phyloP scores from a whole-genome alignment of 176 grass and related monocot genomes.

The Carex pumila region DNA sequence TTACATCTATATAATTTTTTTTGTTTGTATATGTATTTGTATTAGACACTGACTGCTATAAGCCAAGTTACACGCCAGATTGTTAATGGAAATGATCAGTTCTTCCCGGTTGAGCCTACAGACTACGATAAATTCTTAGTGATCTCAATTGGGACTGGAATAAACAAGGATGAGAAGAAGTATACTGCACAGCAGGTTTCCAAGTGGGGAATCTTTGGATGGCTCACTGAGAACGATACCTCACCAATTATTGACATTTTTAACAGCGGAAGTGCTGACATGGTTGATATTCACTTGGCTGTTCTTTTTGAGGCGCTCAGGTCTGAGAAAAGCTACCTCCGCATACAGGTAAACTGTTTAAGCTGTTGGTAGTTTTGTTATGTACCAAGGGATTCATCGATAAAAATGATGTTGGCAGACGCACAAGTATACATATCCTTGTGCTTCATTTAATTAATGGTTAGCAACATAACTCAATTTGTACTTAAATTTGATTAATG shows the following conservation, averaged over 20 bases:
- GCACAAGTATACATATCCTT: neutral
- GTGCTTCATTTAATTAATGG: neutral
- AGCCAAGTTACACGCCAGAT: conserved; percentile 43
- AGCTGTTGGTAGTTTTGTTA: neutral
- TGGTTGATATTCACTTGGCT: conserved; percentile 60
- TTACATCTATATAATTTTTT: neutral
- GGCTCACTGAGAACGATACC: conserved; percentile 38
- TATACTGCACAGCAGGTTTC: conserved; percentile 31
- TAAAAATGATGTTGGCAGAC: neutral
- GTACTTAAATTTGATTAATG: too few species aligned
- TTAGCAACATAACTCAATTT: neutral
- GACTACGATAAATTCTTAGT: conserved; percentile 50
- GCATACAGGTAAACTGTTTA: conserved; percentile 40
- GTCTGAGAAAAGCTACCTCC: conserved; percentile 44
- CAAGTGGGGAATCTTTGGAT: conserved; percentile 43
- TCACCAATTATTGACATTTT: conserved; percentile 55
- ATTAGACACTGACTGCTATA: conserved; percentile 54
- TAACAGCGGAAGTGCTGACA: conserved; percentile 42
- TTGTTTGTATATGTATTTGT: neutral
- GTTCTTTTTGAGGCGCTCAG: conserved; percentile 46
- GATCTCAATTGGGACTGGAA: conserved; percentile 51
- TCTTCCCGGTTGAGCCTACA: conserved; percentile 23
- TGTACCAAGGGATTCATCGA: neutral
- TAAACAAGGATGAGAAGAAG: conserved; percentile 18
- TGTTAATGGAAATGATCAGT: conserved; percentile 18